Evolutionary conservation across 1,284 basidiomycete species (phyloP), one percentile per base, ranked within the genome.

Genomic region (Malassezia furfur): DNA sequence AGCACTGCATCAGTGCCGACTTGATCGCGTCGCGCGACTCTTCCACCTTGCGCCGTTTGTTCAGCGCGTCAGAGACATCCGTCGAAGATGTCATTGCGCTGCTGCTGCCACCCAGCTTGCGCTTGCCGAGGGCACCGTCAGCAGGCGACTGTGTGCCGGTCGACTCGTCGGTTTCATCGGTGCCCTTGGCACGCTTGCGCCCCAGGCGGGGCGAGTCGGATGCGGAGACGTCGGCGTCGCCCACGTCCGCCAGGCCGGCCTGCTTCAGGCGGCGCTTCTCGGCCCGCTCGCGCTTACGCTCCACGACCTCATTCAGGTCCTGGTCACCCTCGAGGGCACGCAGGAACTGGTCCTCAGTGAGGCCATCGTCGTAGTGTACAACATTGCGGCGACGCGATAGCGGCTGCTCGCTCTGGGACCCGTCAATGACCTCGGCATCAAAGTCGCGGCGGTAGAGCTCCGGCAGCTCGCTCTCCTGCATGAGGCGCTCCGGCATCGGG

Each of bases 351-450:
- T 96, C 91, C 68, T 96, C 91, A 51, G 85, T 86, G 49, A 96
- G 80, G 17, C 91, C 91, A 72, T 96, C 93, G 61, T 88, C 91
- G 75, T 98, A 98, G 72, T 85, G 86, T 53, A 98, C 89, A 31
- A 86, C 81, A 55, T 83, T 83, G 55, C 93, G 81, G 71, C 88
- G 85, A 39, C 91, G 89, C 59, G 88, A 83, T 44, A 88, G 87
- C 68, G 88, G 85, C 41, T 75, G 69, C 52, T 76, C 67, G 22
- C 83, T 66, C 38, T 87, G 67, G 7, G 66, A 58, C 10, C 76
- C 82, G 0, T 83, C 77, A 35, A 58, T 59, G 12, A 51, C 55
- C 21, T 65, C 70, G 17, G 69, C 63, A 41, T 73, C 72, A 60
- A 74, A 72, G 66, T 90, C 88, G 3, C 78, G 84, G 66, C 85